Evolutionary conservation across 2,329 filamentous ascomycete species (phyloP), one percentile per base, ranked within the genome.

Genomic region (Trematosphaeria pertusa): DNA sequence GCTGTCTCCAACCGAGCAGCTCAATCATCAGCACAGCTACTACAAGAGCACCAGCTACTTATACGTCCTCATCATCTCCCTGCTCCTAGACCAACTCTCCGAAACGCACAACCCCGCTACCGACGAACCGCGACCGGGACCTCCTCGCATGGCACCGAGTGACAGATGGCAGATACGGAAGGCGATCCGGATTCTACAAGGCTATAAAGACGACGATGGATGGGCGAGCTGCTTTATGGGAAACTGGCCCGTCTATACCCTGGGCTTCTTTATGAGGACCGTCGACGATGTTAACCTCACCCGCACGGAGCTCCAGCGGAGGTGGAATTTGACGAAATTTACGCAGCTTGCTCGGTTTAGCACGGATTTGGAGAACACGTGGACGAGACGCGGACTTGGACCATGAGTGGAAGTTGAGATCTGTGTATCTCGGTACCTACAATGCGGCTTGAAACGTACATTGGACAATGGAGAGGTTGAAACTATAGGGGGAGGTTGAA

Each of bases 31-130:
- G 12, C 43, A 55, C 14, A 10, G 14, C 4, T 56, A 40, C 14
- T 56, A 58, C 32, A 37, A 51, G 12, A 41, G 39, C 14, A 41
- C 46, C 15, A 46, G 45, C 15, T 49, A 52, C 15, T 30, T 58
- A 17, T 54, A 46, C 39, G 46, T 51, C 7, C 42, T 58, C n/a
- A 47, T 56, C 20, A 26, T 46, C n/a, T 58, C 55, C 6, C 30
- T 58, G 12, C 42, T 58, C 10, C 34, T 52, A 15, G 48, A 56
- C 17, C 45, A 54, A 33, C 32, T 47, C 2, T 14, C 20, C 1
- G 33, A 34, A 28, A 7, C 24, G 24, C 12, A 8, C 24, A 12
- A 28, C 8, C 24, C 24, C 7, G 15, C 14, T 38, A 26, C 9
- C 12, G 12, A 9, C 43, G 35, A 14, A 11, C 3, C 19, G 3